Conservation (phyloP, 345 rosid genomes). For the Eucalyptus pumila region DNA sequence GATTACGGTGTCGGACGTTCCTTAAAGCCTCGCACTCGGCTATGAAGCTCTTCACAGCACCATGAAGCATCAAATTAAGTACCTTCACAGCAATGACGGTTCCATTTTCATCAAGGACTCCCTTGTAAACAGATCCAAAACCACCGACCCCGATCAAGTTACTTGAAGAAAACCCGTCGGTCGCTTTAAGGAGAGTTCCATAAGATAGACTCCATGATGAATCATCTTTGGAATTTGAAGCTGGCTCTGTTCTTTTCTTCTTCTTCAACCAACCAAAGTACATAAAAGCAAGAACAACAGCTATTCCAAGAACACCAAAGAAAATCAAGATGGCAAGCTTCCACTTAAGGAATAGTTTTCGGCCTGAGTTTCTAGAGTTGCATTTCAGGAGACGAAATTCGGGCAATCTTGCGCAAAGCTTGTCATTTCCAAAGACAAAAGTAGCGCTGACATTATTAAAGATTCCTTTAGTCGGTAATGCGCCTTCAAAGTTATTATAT, state of each 20-base stretch:
- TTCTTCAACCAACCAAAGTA: not conserved
- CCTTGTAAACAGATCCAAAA: not conserved
- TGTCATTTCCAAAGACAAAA: conserved; percentile 1
- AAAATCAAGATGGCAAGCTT: not conserved
- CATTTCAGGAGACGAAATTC: not conserved
- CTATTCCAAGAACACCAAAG: not conserved
- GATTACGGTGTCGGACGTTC: not conserved
- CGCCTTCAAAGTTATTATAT: conserved; percentile 4
- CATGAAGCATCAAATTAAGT: not conserved
- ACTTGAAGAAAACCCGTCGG: not conserved
- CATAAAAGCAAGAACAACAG: not conserved
- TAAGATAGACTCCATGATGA: not conserved
- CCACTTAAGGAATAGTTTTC: not conserved
- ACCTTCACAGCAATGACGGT: not conserved
- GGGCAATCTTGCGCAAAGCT: conserved; percentile 3
- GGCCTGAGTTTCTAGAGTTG: rapidly evolving
- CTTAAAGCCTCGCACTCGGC: not conserved
- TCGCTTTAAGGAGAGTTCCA: not conserved
- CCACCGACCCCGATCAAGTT: not conserved
- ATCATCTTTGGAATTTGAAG: not conserved
- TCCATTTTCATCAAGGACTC: not conserved
- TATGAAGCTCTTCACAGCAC: not conserved
- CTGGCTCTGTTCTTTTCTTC: not conserved
- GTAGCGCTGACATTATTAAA: conserved; percentile 1
- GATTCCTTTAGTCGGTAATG: conserved; percentile 3